phyloP scores from a whole-genome alignment of 2,329 filamentous ascomycete genomes.

The Didymella exigua region DNA sequence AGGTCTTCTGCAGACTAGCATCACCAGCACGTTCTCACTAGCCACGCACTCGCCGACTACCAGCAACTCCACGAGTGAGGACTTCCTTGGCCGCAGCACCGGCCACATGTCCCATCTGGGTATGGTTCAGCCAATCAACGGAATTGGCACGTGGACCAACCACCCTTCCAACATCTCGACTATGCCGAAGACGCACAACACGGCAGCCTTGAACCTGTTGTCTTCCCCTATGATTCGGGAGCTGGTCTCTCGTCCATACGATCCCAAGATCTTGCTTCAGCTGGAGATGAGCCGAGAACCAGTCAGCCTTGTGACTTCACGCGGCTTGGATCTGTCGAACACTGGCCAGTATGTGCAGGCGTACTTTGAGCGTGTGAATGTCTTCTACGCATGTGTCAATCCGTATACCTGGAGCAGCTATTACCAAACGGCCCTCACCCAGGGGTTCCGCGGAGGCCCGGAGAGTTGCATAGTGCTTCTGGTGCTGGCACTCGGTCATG shows the following conservation, averaged over 20 bases:
- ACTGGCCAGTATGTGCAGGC: slow-evolving; percentile 76
- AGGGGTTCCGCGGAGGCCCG: slow-evolving; percentile 76
- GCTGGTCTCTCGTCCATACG: slow-evolving; percentile 76
- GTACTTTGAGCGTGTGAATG: slow-evolving; percentile 80
- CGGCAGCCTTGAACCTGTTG: slow-evolving; percentile 76
- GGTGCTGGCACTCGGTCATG: slow-evolving; percentile 77
- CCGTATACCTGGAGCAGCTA: slow-evolving; percentile 79
- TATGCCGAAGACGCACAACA: slow-evolving; percentile 85
- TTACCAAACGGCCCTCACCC: slow-evolving; percentile 75
- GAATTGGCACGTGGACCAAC: slow-evolving; percentile 74
- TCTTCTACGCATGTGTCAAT: slow-evolving; percentile 86
- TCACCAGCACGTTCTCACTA: slow-evolving; percentile 62
- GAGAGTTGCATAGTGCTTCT: slow-evolving; percentile 83
- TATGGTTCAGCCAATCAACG: slow-evolving; percentile 54
- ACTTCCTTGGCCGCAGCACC: slow-evolving; percentile 48
- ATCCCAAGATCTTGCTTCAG: slow-evolving; percentile 80
- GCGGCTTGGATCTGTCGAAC: slow-evolving; percentile 75
- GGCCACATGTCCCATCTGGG: slow-evolving; percentile 45
- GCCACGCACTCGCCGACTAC: slow-evolving; percentile 60
- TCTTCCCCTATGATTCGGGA: slow-evolving; percentile 83
- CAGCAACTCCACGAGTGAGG: slow-evolving; percentile 54
- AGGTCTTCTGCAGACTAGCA: slow-evolving; percentile 73
- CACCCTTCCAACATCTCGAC: slow-evolving; percentile 73
- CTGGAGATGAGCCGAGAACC: slow-evolving; percentile 80
- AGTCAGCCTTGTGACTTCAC: slow-evolving; percentile 62